Percentiles rank a stretch among this genome's conserved stretches.
phyloP scores from a whole-genome alignment of 495 filamentous ascomycete species.

The Neurospora pannonica region DNA sequence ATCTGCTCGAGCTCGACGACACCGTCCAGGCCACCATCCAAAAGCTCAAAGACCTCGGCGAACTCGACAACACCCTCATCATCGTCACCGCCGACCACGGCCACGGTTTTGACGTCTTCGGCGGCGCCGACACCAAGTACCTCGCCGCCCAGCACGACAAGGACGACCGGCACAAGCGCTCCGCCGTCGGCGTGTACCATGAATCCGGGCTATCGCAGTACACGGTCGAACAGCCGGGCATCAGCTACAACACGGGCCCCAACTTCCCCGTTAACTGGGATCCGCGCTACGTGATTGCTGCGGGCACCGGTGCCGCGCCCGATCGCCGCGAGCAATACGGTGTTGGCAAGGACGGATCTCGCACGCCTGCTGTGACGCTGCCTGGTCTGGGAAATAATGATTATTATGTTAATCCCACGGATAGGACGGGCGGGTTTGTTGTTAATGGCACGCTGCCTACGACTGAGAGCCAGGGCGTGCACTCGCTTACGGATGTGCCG shows the following conservation, averaged over 20 bases:
- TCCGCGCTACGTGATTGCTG: conserved; percentile 62
- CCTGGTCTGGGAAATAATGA: conserved; percentile 31
- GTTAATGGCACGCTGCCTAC: conserved; percentile 61
- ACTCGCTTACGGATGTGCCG: conserved; percentile 66
- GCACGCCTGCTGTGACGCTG: conserved; percentile 41
- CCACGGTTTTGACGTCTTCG: conserved; percentile 57
- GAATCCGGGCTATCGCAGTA: conserved; percentile 63
- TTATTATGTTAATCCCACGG: conserved; percentile 50
- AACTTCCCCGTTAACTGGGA: conserved; percentile 70
- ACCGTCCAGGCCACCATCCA: conserved; percentile 57
- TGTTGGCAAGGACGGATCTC: conserved; percentile 47
- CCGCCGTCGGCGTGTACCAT: conserved; percentile 57
- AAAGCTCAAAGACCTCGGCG: conserved; percentile 45
- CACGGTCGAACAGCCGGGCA: conserved; percentile 30
- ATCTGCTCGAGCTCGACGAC: conserved; percentile 68
- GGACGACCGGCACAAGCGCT: conserved; percentile 51
- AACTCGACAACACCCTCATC: conserved; percentile 56
- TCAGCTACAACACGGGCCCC: conserved; percentile 51
- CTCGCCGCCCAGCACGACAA: conserved; percentile 42
- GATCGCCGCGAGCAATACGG: conserved; percentile 60
- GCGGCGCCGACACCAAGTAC: conserved; percentile 47
- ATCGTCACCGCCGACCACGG: conserved; percentile 70
- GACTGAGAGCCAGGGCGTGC: conserved; percentile 49
- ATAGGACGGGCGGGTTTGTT: conserved; percentile 53
- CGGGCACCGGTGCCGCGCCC: conserved; percentile 53